These are phyloP conservation scores for Globisporangium spiculum DNA, from an alignment of 352 stramenopile genomes.

Conservation along the genomic window DNA sequence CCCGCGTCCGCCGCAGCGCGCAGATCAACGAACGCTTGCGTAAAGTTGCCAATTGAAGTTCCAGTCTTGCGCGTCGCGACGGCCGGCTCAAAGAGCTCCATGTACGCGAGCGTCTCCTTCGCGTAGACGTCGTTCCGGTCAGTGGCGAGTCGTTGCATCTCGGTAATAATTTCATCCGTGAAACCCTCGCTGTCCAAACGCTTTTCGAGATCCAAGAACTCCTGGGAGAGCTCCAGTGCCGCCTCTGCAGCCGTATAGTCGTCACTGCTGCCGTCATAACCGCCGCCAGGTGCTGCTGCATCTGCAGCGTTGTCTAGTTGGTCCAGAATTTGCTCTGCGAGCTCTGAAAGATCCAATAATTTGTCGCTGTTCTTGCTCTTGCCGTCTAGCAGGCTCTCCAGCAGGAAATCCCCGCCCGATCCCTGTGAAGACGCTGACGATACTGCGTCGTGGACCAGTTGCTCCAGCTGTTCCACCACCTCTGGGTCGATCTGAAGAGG, in stretches of 20 bases:
- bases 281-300: neutral
- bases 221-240: conserved; percentile 33
- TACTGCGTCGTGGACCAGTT: conserved; percentile 21
- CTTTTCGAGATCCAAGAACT: conserved; percentile 51
- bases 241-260: neutral
- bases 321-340: conserved; percentile 24
- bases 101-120: conserved; percentile 55
- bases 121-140: conserved; percentile 42
- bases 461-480: conserved; percentile 23
- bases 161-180: conserved; percentile 33
- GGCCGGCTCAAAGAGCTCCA: conserved; percentile 54
- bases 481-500: neutral
- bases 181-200: conserved; percentile 44
- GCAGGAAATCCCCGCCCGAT: neutral
- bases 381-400: conserved; percentile 22
- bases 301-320: neutral
- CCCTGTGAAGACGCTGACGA: neutral
- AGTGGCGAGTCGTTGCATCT: conserved; percentile 28
- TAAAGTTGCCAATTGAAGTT: conserved; percentile 28
- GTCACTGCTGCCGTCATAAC: neutral
- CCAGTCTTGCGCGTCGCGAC: conserved; percentile 3
- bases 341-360: conserved; percentile 15
- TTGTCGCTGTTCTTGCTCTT: conserved; percentile 5
- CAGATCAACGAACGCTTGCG: conserved; percentile 42
- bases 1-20: conserved; percentile 40